A percentile compares a stretch with the other conserved stretches of the same genome.
These are phyloP conservation scores for Boechera divaricarpa DNA, from an alignment of 345 rosid species.

Conservation along the genomic window DNA sequence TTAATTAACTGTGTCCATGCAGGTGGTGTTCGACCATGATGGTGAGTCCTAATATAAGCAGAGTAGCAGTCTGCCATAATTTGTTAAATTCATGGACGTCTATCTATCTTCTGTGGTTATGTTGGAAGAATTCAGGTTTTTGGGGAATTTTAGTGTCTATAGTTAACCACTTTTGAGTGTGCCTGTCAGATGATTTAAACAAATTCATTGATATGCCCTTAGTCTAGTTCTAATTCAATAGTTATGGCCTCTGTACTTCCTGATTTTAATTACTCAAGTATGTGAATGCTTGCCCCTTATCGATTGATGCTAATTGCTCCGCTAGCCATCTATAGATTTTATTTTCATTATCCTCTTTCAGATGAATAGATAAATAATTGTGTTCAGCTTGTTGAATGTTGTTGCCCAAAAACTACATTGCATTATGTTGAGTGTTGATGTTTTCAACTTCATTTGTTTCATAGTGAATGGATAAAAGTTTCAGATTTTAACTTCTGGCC, in stretches of 20 bases:
- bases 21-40: constrained; percentile 99
- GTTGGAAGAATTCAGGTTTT: constrained; percentile 1
- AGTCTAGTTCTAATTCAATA: constrained; percentile 6
- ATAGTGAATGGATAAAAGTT: constrained; percentile 11
- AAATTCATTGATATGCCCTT: not conserved
- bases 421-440: constrained; percentile 1
- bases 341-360: not conserved
- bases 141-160: constrained; percentile 8
- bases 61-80: constrained; percentile 7
- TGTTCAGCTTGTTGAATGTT: not conserved
- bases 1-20: constrained; percentile 44
- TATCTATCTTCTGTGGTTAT: constrained; percentile 9
- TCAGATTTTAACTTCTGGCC: constrained; percentile 20
- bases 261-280: not conserved
- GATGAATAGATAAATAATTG: not conserved
- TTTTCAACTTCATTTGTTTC: constrained; percentile 19
- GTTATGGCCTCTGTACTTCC: constrained; percentile 15
- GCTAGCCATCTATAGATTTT: not conserved
- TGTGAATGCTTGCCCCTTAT: constrained; percentile 10
- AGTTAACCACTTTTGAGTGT: constrained; percentile 16
- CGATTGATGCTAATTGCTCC: constrained; percentile 9
- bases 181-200: not conserved
- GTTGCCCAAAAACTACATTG: constrained; percentile 1
- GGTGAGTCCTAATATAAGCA: constrained; percentile 57
- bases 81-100: constrained; percentile 15